Base-by-base conservation (phyloP, 23 red algal species). In the Gracilariopsis chorda region DNA sequence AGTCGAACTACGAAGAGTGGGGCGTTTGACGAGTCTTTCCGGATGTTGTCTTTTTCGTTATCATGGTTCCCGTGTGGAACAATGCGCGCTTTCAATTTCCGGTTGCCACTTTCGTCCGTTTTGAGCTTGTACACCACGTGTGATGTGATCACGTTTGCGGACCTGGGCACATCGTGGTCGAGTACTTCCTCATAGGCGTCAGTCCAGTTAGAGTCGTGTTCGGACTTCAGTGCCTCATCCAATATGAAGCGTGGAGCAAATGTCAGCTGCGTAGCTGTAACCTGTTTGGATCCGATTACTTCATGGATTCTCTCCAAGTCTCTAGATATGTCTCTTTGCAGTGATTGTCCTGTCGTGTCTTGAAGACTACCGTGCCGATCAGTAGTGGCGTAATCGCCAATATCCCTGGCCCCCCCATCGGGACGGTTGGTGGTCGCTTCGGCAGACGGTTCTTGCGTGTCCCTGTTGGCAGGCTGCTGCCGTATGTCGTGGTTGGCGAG, bases 51-150 rank as follows among this genome's bases (percentile, higher is more conserved):
- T 36, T 46, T 37, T 10, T 76, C 30, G 9, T 76, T 11, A 9
- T 76, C 12, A 12, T 46, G 27, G 69, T 76, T 76, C 9, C 69
- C 69, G 11, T 1, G 11, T 40, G 40, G 69, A 39, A 1, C 7
- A 10, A 76, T 11, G 10, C 24, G 11, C 7, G 69, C 69, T 76
- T 76, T 76, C 28, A 45, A 36, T 76, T 76, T 42, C 32, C 7
- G 69, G 28, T 48, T 44, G 11, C 40, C 9, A 0, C 27, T 46
- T 8, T 39, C 69, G 9, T 76, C 19, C 19, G 32, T 36, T 40
- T 76, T 76, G 11, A 76, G 32, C 69, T 76, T 76, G 19, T 37
- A 76, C 9, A 76, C 40, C 12, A 76, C 30, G 49, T 55, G 49
- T 55, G 49, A 55, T 14, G 14, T 55, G 14, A 55, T 55, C 14